Base-by-base conservation (phyloP, 768 basidiomycete species). In the Favolaschia claudopus region DNA sequence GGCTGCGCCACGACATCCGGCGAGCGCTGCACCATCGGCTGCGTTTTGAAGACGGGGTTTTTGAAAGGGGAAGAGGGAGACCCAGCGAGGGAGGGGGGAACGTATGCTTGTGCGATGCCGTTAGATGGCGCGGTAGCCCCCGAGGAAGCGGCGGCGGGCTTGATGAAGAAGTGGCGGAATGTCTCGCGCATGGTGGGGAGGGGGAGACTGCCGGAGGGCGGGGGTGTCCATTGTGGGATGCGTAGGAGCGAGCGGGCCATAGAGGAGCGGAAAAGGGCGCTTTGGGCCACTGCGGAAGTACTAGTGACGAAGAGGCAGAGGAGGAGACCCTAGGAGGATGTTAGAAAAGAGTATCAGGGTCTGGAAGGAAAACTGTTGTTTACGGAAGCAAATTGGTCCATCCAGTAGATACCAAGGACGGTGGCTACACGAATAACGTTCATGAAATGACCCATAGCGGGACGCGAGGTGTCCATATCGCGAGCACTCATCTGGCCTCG, bases 401-500 rank as follows among this genome's bases (percentile, higher is more conserved):
- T 79, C 78, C 71, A 86, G 68, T 45, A 79, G 57, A 77, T 70
- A 48, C 79, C 82, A 17, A 75, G 62, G 40, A 89, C 50, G 10
- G 86, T 81, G n/a, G 86, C 68, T 20, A 89, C 63, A 3, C 87
- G 85, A 70, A 94, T 79, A 33, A 76, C 70, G 67, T 93, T 92
- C 80, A 89, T 83, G 40, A 87, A 65, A 67, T 94, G 92, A 8
- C 82, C 83, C 73, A 86, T 81, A 33, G 74, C 73, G n/a, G 83
- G 84, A 66, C 77, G 76, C 40, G 80, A 64, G 54, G 83, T 72
- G 79, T 89, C 76, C 74, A 85, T 72, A 66, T 85, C 82, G 79
- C 81, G 75, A 66, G 75, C 86, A 81, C 76, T 71, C 51, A 81
- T 45, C 80, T 80, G 42, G 49, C 64, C 50, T 56, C 46, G 44